Evolutionary conservation across 2,329 filamentous ascomycete genomes (phyloP), one percentile per base, ranked within the genome.

Genomic region (Zymoseptoria tritici): DNA sequence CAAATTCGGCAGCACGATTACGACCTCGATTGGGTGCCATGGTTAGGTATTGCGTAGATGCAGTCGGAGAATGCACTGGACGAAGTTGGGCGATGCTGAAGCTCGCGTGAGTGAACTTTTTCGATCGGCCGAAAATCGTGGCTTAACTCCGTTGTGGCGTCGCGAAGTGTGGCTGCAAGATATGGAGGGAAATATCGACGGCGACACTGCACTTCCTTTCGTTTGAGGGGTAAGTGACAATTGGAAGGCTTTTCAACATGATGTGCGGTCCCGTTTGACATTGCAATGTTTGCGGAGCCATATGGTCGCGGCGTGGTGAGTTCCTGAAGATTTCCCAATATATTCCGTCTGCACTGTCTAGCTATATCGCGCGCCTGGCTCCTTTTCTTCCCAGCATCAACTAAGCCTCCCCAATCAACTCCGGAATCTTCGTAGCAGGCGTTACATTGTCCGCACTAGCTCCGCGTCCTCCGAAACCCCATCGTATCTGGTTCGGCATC

Each of bases 401-500:
- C 29, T 26, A 56, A 6, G 36, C 36, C 54, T 24, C 51, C 4
- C 56, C 56, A 54, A 57, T 49, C n/a, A 57, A 20, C 24, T 57
- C 56, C 16, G 56, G 56, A 11, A 57, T 24, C 56, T 57, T 51
- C 8, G 50, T 52, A 9, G 50, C 50, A 8, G 56, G 50, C 29
- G 24, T 57, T 11, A 16, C 56, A 52, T 50, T 49, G 26, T 57
- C 53, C 50, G 9, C 22, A 7, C 36, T 16, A 46, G 36, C 36
- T 60, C 78, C 78, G 36, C 79, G 67, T 2, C 79, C 79, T 16
- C 74, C 77, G 62, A 84, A 83, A 9, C 80, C 81, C 82, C 82
- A 85, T n/a, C 81, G 74, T 55, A 85, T 85, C 74, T 95, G 90
- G 64, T 85, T 84, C 0, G 91, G 84, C 83, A 87, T 87, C 67